phyloP scores from a whole-genome alignment of 1,284 basidiomycete species.

The Stygiomarasmius scandens region DNA sequence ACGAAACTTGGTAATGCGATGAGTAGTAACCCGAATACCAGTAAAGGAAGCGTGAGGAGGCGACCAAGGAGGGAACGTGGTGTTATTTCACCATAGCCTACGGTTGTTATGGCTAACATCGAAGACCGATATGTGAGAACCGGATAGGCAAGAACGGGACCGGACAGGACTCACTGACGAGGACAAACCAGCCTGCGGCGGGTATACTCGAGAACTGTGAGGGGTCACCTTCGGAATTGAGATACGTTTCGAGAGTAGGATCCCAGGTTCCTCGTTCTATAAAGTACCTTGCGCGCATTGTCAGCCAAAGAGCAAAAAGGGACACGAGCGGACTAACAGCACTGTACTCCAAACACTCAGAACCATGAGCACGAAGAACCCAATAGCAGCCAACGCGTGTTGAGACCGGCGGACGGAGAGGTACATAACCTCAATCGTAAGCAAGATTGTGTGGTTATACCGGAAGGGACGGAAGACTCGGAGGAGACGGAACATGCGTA shows the following conservation, averaged over 20 bases:
- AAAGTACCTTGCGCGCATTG: no score
- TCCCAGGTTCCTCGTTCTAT: slow-evolving; percentile 89
- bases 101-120: slow-evolving; percentile 74
- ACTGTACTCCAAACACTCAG: slow-evolving; percentile 86
- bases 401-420: slow-evolving; percentile 84
- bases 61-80: slow-evolving; percentile 83
- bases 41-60: slow-evolving; percentile 79
- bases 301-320: no score
- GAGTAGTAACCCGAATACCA: slow-evolving; percentile 82
- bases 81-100: slow-evolving; percentile 87
- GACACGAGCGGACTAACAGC: slow-evolving; percentile 51
- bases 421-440: slow-evolving; percentile 94
- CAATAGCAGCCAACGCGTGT: slow-evolving; percentile 83
- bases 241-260: slow-evolving; percentile 72
- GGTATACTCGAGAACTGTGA: slow-evolving; percentile 72
- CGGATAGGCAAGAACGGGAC: background rate
- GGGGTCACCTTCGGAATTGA: slow-evolving; percentile 82
- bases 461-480: slow-evolving; percentile 88
- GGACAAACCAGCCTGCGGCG: slow-evolving; percentile 66
- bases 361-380: slow-evolving; percentile 88
- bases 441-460: slow-evolving; percentile 74
- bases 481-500: slow-evolving; percentile 80
- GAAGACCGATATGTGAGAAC: slow-evolving; percentile 48
- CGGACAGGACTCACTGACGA: slow-evolving; percentile 22
- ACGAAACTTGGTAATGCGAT: slow-evolving; percentile 90